Evolutionary conservation across 2,329 filamentous ascomycete genomes (phyloP), one percentile per base, ranked within the genome.

Genomic region (Ophiosphaerella herpotricha): DNA sequence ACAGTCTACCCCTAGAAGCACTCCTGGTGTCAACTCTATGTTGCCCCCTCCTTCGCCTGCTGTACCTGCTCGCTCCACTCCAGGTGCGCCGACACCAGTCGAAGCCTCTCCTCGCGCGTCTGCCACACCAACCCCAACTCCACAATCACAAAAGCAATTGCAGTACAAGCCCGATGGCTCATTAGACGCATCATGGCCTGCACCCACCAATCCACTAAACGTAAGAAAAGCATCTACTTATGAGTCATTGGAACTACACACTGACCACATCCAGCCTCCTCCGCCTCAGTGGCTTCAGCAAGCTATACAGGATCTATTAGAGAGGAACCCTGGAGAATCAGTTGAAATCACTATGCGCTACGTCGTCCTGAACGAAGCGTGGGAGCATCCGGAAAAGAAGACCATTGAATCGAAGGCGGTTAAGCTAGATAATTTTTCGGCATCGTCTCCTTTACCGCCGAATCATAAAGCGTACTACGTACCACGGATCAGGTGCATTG

Each of bases 291-390:
- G 94, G 94, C 88, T 99, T 48, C 78, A 81, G 49, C 76, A 82
- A 33, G 88, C 90, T 45, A 83, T 97, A n/a, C 78, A 83, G 51
- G 81, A 85, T 21, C 83, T 97, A 48, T 85, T 85, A 60, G 78
- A 81, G 52, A 75, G 75, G 14, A 93, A 96, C 66, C 87, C 89
- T 3, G 83, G 87, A 62, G 91, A 97, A 71, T 82, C 83, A 26
- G 97, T 97, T 70, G 91, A 96, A 73, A 88, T 86, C 46, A 83
- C 88, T 18, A 99, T 99, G 94, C 90, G 91, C 53, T 92, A 95
- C 74, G 90, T 85, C 21, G 86, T 89, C 50, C 83, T 96, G 55
- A 88, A 96, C 71, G 83, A 82, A 53, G 61, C 58, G 9, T 54
- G 59, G 18, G 54, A 57, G 43, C 58, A 66, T 37, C 57, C 56